Conservation (phyloP, 1,284 basidiomycete genomes). For the Hortiboletus rubellus region DNA sequence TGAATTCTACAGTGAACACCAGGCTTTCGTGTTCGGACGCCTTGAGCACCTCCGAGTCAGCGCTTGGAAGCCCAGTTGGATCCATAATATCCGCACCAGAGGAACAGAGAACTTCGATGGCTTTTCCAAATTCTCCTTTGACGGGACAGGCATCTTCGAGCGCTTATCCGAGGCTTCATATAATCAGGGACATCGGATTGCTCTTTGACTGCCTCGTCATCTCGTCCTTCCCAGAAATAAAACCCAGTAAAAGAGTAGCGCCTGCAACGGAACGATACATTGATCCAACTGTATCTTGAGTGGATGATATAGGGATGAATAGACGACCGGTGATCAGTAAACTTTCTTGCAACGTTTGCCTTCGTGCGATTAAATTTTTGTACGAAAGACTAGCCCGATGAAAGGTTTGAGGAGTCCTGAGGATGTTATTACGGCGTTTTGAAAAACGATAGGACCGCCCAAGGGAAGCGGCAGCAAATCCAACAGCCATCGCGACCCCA, state of each 20-base stretch:
- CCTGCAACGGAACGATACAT: constrained; percentile 51
- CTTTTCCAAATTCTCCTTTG: constrained; percentile 38
- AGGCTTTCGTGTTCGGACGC: constrained; percentile 34
- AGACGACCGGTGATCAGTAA: background rate
- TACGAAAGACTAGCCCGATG: constrained; percentile 50
- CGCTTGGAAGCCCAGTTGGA: constrained; percentile 41
- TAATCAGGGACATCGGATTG: constrained; percentile 46
- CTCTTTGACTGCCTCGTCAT: constrained; percentile 45
- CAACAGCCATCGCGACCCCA: constrained; percentile 49
- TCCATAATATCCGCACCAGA: constrained; percentile 47
- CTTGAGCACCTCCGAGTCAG: constrained; percentile 31
- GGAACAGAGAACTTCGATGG: constrained; percentile 38
- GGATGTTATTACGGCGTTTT: constrained; percentile 45
- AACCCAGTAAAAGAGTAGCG: constrained; percentile 43
- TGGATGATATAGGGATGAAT: constrained; percentile 52
- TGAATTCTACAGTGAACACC: constrained; percentile 44
- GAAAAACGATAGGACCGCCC: constrained; percentile 48
- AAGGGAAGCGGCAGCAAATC: constrained; percentile 49
- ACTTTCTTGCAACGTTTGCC: background rate
- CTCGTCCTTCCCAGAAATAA: constrained; percentile 48
- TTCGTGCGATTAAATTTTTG: constrained; percentile 38
- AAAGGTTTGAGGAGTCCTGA: constrained; percentile 51
- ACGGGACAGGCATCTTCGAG: constrained; percentile 9
- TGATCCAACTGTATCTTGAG: constrained; percentile 53
- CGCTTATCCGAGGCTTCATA: constrained; percentile 37